Evolutionary conservation across 306 rosid genomes (phyloP), one percentile per base, ranked within the genome.

Genomic region (Pachyrhizus erosus): DNA sequence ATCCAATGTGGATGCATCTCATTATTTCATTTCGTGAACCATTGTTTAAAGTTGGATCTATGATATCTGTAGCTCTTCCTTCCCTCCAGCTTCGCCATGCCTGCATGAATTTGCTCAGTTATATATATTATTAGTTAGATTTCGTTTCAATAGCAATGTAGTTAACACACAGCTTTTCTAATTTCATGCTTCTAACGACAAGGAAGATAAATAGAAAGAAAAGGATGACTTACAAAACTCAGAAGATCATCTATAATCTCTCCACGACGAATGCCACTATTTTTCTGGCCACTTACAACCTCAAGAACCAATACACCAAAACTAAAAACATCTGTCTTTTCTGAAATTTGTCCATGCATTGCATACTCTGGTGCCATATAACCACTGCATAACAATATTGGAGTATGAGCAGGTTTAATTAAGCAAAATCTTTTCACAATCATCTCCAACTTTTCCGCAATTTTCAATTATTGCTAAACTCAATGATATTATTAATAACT

Each of bases 291-390:
- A 27, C 85, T 84, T 4, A 92, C n/a, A 26, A 92, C 86, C 80
- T 90, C 94, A 29, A 92, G 76, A 76, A 90, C 6, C 4, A 92
- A 18, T 2, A 88, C 88, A 9, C 90, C 94, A 57, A 88, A 87
- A 13, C 90, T 87, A 33, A 67, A 90, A 0, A 88, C 83, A 57
- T 87, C 90, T 0, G 87, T 83, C 8, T 87, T 87, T 2, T 79
- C 48, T 18, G 89, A 90, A 60, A 87, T 81, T 8, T 83, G 77
- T 23, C 89, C 89, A 5, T 75, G 80, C 40, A 62, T 31, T 17
- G 65, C 87, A 68, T 90, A 88, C 17, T 88, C 92, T 1, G 92
- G 94, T 51, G 92, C 87, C 90, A 88, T 88, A 29, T 90, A 90
- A 20, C 93, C 90, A 24, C 93, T 90, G 9, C 66, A 77, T 71